Evolutionary conservation across 768 basidiomycete genomes (phyloP), one percentile per base, ranked within the genome.

Genomic region (Pisolithus albus): DNA sequence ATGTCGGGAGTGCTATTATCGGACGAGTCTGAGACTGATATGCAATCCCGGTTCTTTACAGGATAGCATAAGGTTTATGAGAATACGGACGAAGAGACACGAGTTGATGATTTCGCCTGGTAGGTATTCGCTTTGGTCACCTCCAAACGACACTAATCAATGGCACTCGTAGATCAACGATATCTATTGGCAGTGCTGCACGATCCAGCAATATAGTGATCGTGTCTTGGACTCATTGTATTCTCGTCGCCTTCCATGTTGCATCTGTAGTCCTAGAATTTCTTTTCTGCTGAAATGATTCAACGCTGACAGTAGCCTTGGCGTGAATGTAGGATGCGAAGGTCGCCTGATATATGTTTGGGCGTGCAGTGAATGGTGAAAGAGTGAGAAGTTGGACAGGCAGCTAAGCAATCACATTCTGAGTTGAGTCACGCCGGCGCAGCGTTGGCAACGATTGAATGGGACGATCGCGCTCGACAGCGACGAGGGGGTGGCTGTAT

Each of bases 71-170:
- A 80, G 82, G 53, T 90, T 95, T 61, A 83, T 96, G 80, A 74
- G 92, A 52, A 92, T 95, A 70, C 80, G 93, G 46, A 95, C 93
- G 52, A 89, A 82, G 64, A 78, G 87, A 47, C 93, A 96, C 65
- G 93, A 95, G 63, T 74, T 96, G 52, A 88, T 96, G 86, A 92
- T 96, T 54, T 90, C 93, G 2, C 93, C 93, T 51, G 88, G 93
- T 91, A 49, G 26, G 84, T 70, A 46, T 41, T 4, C 18, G 6
- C 46, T 10, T 7, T 40, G 18, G 4, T 36, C 5, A n/a, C 8
- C 40, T 53, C 2, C 42, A 5, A 43, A 23, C 30, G 24, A 3
- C 11, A 21, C 19, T 28, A 32, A 28, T 26, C 19, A 21, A 44
- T 9, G 42, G 58, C 18, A 38, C 30, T 21, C 26, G 8, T 53